phyloP scores from a whole-genome alignment of 2,329 filamentous ascomycete species.

The Emmonsia crescens region DNA sequence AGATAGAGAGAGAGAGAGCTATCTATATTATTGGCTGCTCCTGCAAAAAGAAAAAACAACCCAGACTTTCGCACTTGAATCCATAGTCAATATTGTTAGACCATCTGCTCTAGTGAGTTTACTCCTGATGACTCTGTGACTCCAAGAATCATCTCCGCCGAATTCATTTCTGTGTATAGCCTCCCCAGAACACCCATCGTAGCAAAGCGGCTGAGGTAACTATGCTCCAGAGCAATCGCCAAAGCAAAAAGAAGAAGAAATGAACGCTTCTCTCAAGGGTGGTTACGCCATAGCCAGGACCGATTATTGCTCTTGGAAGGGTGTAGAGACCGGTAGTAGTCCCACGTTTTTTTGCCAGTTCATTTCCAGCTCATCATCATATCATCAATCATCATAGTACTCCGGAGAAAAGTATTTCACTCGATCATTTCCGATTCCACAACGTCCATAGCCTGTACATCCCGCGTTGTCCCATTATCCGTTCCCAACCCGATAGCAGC shows the following conservation, averaged over 20 bases:
- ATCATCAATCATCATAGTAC: neutral
- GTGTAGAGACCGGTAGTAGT: neutral
- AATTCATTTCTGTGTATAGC: no score
- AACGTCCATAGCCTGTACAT: constrained; percentile 32
- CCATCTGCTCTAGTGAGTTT: neutral
- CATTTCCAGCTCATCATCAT: neutral
- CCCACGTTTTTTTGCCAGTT: no score
- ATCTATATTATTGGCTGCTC: neutral
- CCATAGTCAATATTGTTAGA: neutral
- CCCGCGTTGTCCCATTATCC: constrained; percentile 52
- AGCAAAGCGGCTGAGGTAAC: neutral
- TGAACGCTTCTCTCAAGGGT: neutral
- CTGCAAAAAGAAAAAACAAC: neutral
- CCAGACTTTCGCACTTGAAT: neutral
- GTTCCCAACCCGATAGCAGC: constrained; percentile 62
- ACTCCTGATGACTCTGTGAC: neutral
- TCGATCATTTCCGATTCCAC: constrained; percentile 8
- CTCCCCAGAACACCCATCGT: neutral
- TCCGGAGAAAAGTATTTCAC: neutral
- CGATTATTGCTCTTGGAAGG: neutral
- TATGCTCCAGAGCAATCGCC: neutral
- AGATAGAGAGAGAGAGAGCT: neutral
- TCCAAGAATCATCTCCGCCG: neutral
- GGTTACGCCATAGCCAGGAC: neutral
- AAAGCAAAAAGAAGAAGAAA: neutral